Conservation (phyloP, 768 basidiomycete genomes). For the Amanita phalloides region DNA sequence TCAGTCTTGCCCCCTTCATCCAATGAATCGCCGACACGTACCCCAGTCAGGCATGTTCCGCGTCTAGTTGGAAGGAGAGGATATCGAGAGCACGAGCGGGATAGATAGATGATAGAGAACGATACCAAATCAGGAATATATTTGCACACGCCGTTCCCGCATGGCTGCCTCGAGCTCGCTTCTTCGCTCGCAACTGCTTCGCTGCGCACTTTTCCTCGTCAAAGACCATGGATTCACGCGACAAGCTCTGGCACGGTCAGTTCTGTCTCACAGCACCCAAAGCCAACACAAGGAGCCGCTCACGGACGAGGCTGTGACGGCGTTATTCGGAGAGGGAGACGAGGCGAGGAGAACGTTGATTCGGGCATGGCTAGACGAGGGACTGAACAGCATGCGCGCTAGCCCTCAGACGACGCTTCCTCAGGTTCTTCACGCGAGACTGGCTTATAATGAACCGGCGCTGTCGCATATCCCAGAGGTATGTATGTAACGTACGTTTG, state of each 20-base stretch:
- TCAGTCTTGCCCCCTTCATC: not conserved
- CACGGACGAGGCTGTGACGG: slow-evolving; percentile 57
- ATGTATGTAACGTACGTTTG: not conserved
- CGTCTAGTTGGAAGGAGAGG: not conserved
- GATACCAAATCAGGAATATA: not conserved
- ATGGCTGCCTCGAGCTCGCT: not conserved
- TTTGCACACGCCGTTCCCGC: not conserved
- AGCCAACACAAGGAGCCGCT: slow-evolving; percentile 48
- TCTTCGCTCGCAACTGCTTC: slow-evolving; percentile 33
- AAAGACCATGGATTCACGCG: slow-evolving; percentile 66
- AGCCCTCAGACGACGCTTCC: not conserved
- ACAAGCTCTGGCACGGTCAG: slow-evolving; percentile 54
- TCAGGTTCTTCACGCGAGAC: slow-evolving; percentile 37
- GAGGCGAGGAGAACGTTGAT: slow-evolving; percentile 54
- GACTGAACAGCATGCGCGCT: slow-evolving; percentile 38
- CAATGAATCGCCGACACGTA: slow-evolving; percentile 9
- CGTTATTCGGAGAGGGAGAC: slow-evolving; percentile 65
- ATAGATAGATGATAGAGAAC: too few species aligned
- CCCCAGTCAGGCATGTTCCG: slow-evolving; percentile 32
- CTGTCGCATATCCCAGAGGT: slow-evolving; percentile 61
- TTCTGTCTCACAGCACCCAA: slow-evolving; percentile 34
- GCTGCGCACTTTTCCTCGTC: slow-evolving; percentile 55
- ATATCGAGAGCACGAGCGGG: not conserved
- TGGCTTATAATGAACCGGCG: slow-evolving; percentile 61
- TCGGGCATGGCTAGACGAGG: slow-evolving; percentile 66